Percentiles rank a stretch among this genome's conserved stretches.
phyloP scores from a whole-genome alignment of 371 early-diverging fungal species.

The Lichtheimia ramosa region DNA sequence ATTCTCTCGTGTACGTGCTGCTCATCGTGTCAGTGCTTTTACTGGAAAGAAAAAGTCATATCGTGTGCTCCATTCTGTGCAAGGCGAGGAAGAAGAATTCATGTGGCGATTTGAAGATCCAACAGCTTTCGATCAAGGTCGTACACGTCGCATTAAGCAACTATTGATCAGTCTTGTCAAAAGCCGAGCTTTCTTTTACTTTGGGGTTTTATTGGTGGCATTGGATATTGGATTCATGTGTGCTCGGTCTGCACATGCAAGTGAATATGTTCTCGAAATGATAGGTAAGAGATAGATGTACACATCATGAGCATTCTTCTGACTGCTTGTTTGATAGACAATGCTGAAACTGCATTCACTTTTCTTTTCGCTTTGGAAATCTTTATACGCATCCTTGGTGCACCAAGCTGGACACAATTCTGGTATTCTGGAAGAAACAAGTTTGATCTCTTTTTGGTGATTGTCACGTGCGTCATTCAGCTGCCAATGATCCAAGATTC shows the following conservation, averaged over 20 bases:
- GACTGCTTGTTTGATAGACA: conserved; percentile 14
- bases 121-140: conserved; percentile 29
- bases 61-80: conserved; percentile 27
- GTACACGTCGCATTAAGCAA: conserved; percentile 29
- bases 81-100: conserved; percentile 24
- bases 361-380: conserved; percentile 55
- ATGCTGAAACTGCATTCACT: conserved; percentile 53
- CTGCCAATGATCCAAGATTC: conserved; percentile 54
- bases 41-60: conserved; percentile 42
- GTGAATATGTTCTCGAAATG: conserved; percentile 28
- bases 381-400: conserved; percentile 47
- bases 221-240: conserved; percentile 54
- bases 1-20: conserved; percentile 58
- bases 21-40: conserved; percentile 52
- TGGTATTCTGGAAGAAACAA: conserved; percentile 48
- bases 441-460: conserved; percentile 52
- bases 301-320: neutral
- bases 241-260: conserved; percentile 46
- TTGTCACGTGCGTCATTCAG: conserved; percentile 53
- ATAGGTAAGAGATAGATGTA: conserved; percentile 20
- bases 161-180: conserved; percentile 42
- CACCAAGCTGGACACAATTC: conserved; percentile 47
- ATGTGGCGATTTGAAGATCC: conserved; percentile 51
- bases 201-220: conserved; percentile 52
- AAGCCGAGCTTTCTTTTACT: conserved; percentile 43